Conservation (phyloP, 1,284 basidiomycete genomes). For the Tausonia pullulans region DNA sequence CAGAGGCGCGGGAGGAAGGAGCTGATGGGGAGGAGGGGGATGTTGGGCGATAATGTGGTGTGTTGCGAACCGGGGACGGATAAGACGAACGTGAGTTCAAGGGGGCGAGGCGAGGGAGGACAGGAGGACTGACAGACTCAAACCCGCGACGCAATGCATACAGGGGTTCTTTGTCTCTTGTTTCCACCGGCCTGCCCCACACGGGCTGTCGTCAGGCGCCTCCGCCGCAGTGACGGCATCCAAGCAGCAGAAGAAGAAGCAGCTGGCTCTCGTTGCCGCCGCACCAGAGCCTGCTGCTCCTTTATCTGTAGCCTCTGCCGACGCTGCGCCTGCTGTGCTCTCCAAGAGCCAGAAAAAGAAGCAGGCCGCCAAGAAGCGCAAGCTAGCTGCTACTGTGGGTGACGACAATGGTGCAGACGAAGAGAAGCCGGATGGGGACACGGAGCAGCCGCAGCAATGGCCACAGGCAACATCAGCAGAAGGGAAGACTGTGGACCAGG, state of each 20-base stretch:
- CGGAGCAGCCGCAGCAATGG: neutral
- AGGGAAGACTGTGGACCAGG: neutral
- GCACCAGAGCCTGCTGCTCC: neutral
- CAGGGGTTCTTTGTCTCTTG: constrained; percentile 17
- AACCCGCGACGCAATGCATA: neutral
- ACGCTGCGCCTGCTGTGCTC: neutral
- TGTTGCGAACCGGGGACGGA: constrained; percentile 79
- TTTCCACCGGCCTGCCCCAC: constrained; percentile 1
- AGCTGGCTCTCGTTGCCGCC: neutral
- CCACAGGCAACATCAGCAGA: neutral
- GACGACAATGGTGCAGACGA: neutral
- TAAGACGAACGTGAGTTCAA: constrained; percentile 61
- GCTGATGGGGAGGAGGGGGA: constrained; percentile 40
- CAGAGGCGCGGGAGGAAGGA: constrained; percentile 57
- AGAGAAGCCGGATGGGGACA: neutral
- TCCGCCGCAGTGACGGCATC: no score
- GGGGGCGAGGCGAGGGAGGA: no score
- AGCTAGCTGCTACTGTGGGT: neutral
- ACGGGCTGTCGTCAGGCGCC: no score
- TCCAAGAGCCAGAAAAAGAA: no score
- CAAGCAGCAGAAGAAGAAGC: no score
- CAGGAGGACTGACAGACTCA: no score
- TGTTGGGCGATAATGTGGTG: constrained; percentile 53
- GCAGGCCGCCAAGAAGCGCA: neutral
- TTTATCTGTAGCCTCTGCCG: neutral